Percentiles rank a stretch among this genome's conserved stretches.
phyloP scores from a whole-genome alignment of 768 basidiomycete genomes.

The Rhizopogon sp. region DNA sequence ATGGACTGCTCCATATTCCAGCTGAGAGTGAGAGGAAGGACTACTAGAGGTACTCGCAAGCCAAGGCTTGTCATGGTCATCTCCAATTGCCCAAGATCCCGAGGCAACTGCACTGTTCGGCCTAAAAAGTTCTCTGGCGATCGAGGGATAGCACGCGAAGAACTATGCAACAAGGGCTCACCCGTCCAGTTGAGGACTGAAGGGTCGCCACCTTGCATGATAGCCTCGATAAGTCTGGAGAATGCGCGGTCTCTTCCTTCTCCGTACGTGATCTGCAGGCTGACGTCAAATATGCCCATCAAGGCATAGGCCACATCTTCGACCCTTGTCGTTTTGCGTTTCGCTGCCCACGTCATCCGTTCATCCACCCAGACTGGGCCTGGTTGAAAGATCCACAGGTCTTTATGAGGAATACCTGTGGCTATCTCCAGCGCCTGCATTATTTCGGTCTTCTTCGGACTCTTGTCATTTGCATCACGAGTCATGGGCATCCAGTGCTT shows the following conservation, averaged over 20 bases:
- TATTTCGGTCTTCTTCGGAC: neutral
- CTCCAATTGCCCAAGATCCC: no score
- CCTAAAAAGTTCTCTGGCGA: no score
- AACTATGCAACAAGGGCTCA: no score
- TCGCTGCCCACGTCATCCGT: conserved; percentile 8
- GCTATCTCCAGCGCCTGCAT: neutral
- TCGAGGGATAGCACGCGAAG: no score
- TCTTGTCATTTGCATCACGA: neutral
- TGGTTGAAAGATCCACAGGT: neutral
- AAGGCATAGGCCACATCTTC: conserved; percentile 9
- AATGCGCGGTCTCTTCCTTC: conserved; percentile 3
- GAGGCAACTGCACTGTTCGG: no score
- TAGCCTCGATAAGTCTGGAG: neutral
- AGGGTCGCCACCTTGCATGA: neutral
- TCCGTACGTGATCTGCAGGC: conserved; percentile 7
- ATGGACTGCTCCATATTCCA: no score
- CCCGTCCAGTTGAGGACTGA: neutral
- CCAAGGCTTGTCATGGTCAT: no score
- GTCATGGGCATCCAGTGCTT: no score
- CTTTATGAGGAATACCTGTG: neutral
- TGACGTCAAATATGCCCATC: conserved; percentile 5
- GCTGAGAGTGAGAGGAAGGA: no score
- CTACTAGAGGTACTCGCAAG: no score
- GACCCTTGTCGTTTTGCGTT: conserved; percentile 5
- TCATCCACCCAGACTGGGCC: neutral